phyloP scores from a whole-genome alignment of 768 basidiomycete genomes.

The Lentinula sp. region DNA sequence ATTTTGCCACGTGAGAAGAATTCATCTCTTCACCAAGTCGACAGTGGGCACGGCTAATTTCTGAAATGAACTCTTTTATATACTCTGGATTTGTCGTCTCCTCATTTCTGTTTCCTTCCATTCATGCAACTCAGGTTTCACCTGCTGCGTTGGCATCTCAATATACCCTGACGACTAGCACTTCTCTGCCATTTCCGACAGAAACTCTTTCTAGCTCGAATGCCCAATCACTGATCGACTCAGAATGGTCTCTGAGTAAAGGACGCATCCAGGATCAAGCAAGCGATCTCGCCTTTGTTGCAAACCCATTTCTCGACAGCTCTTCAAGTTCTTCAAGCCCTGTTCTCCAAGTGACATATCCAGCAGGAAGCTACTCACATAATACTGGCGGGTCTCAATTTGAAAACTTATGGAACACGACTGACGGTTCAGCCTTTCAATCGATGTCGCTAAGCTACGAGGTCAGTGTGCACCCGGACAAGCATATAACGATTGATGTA shows the following conservation, averaged over 20 bases:
- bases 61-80: slow-evolving; percentile 3
- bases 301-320: slow-evolving; percentile 58
- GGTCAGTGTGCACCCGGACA: slow-evolving; percentile 16
- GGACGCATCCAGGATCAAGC: slow-evolving; percentile 55
- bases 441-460: slow-evolving; percentile 48
- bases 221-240: slow-evolving; percentile 43
- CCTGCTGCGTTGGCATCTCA: slow-evolving; percentile 37
- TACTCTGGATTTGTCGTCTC: slow-evolving; percentile 12
- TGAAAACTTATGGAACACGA: slow-evolving; percentile 61
- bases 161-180: slow-evolving; percentile 55
- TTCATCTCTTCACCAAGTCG: too few species aligned
- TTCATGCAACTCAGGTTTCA: slow-evolving; percentile 21
- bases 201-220: slow-evolving; percentile 47
- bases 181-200: slow-evolving; percentile 58
- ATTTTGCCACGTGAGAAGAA: background rate
- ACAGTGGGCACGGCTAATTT: background rate
- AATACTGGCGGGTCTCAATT: slow-evolving; percentile 63
- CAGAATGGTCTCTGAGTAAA: slow-evolving; percentile 57
- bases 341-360: slow-evolving; percentile 59
- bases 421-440: slow-evolving; percentile 48
- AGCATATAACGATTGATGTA: background rate
- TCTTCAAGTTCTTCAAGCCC: slow-evolving; percentile 19
- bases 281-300: slow-evolving; percentile 53
- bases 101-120: slow-evolving; percentile 11
- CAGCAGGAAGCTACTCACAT: slow-evolving; percentile 52